Base-by-base conservation (phyloP, 805 yeast genomes). In the Schizosaccharomyces pombe region DNA sequence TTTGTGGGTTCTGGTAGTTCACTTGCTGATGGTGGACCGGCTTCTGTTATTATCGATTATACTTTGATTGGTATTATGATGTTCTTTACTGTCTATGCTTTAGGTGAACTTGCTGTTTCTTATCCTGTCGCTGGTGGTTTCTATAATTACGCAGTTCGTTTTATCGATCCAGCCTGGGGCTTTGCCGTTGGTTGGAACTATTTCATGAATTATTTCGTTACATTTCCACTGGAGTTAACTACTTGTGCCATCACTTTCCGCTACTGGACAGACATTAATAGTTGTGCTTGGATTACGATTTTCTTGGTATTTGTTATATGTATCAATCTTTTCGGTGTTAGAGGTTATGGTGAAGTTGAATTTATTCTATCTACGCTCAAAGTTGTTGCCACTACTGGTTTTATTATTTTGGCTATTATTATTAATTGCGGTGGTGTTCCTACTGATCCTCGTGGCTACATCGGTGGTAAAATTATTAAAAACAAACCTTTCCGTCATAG, bases 131-230 rank as follows among this genome's bases (percentile, higher is more conserved):
- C 74, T n/a, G 81, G 83, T 63, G 72, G 79, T 14, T 77, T 78
- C 62, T 75, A 77, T 54, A 72, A 76, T 56, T 79, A 74, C 65
- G 75, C 79, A 57, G 70, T 77, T 53, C 69, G 85, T 59, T 73
- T 80, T 59, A 70, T 79, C 47, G 85, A 80, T 57, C 80, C 80
- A 12, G 76, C 82, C 26, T 70, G 79, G 64, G 85, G 85, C 1
- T 80, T 80, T 62, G 77, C 85, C 53, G 75, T 79, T 64, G 83
- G 82, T 47, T 77, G 82, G 83, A 78, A 78, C 63, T 80, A 80
- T 61, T 76, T 75, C 56, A 64, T 80, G 58, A 82, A 78, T 64
- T 76, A 79, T 78, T 66, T 80, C 29, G 78, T 79, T 53, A 72
- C 79, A 26, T 68, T 79, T 55, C 86, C 86, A 0, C 68, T 80